Evolutionary conservation across 192 early-diverging fungal species (phyloP).

Genomic region (Coemansia sp.): DNA sequence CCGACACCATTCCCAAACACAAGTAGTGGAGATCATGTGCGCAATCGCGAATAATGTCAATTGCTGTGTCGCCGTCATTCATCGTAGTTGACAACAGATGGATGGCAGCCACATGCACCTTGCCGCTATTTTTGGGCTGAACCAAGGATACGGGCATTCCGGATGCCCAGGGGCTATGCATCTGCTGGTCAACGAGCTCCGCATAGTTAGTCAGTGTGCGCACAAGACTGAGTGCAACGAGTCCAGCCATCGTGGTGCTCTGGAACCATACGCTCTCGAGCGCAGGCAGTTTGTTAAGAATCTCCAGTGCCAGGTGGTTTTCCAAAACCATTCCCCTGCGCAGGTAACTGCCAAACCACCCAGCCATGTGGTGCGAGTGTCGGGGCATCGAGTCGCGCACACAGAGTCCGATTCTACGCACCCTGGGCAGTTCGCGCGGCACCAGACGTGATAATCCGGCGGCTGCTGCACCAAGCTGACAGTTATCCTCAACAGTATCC

Average conservation of each 20-base stretch:
- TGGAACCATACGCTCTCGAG: constrained; percentile 10
- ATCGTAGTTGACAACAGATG: constrained; percentile 13
- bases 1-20: constrained; percentile 30
- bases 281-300: constrained; percentile 1
- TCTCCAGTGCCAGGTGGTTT: not conserved
- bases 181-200: constrained; percentile 3
- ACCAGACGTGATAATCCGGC: not conserved
- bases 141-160: constrained; percentile 1
- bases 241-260: constrained; percentile 6
- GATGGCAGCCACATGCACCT: constrained; percentile 8
- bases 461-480: not conserved
- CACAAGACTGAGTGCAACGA: not conserved
- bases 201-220: constrained; percentile 1
- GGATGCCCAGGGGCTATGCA: constrained; percentile 7
- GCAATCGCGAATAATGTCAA: constrained; percentile 21
- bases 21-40: constrained; percentile 20
- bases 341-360: not conserved
- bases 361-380: not conserved
- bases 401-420: constrained; percentile 21
- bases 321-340: not conserved
- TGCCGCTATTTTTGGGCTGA: not conserved
- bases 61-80: constrained; percentile 6
- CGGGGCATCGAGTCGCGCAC: constrained; percentile 3
- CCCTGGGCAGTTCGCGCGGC: constrained; percentile 10
- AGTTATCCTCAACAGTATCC: not conserved